Conservation (phyloP, 208 protist genomes). For the Angomonas ambiguus region DNA sequence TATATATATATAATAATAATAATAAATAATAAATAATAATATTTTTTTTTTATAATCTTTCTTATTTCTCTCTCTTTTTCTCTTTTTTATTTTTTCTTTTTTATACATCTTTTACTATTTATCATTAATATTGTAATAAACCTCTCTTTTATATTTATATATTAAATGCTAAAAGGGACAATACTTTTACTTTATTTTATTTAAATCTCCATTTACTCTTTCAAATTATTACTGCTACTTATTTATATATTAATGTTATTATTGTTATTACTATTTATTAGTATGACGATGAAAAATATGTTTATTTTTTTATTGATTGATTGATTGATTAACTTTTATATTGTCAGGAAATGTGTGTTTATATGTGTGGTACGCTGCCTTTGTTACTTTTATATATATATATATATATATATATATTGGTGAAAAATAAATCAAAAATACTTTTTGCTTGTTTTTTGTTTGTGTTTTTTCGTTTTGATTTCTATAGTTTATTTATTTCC, state of each 20-base stretch:
- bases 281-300: not conserved
- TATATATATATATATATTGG: not conserved
- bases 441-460: not conserved
- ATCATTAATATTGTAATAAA: slow-evolving; percentile 3
- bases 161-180: too few species aligned
- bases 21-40: not conserved
- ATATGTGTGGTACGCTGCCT: not conserved
- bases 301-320: not conserved
- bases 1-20: slow-evolving; percentile 16
- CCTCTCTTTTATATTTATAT: slow-evolving; percentile 14
- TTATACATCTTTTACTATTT: slow-evolving; percentile 6
- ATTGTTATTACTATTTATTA: not conserved
- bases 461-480: not conserved
- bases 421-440: too few species aligned
- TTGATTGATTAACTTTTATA: not conserved
- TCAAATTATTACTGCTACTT: not conserved
- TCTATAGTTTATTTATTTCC: not conserved
- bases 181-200: slow-evolving; percentile 5
- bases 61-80: not conserved
- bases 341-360: too few species aligned
- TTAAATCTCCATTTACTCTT: slow-evolving; percentile 1
- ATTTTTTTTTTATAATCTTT: not conserved
- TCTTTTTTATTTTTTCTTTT: not conserved
- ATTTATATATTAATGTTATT: not conserved
- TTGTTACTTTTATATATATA: not conserved